Conservation (phyloP, 1,284 basidiomycete genomes). For the Papiliotrema flavescens region DNA sequence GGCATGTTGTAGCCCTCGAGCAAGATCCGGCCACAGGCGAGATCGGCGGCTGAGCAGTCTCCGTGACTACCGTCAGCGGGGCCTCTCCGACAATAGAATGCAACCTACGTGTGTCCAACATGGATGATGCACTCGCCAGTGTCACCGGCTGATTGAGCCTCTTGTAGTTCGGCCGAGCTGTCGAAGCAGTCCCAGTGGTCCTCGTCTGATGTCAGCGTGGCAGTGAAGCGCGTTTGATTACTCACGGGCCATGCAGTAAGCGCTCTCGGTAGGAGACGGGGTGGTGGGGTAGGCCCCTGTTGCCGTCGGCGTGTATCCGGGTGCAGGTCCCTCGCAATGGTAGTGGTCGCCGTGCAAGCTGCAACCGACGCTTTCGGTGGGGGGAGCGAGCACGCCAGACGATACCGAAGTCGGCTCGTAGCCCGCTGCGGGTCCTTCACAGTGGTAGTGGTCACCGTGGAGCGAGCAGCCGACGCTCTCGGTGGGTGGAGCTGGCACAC, state of each 20-base stretch:
- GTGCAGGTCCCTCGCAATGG: constrained; percentile 24
- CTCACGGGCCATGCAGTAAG: constrained; percentile 27
- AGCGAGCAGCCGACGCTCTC: constrained; percentile 17
- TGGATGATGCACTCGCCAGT: constrained; percentile 35
- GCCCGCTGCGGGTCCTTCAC: constrained; percentile 17
- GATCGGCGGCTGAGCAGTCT: constrained; percentile 45
- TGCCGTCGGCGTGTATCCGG: constrained; percentile 13
- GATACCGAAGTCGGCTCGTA: neutral
- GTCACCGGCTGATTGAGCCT: constrained; percentile 11
- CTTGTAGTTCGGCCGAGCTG: constrained; percentile 12
- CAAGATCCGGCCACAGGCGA: constrained; percentile 40
- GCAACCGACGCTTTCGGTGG: constrained; percentile 17
- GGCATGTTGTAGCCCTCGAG: constrained; percentile 43
- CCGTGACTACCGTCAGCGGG: constrained; percentile 33
- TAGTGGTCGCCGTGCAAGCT: constrained; percentile 23
- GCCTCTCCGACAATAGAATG: neutral
- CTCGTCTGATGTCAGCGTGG: constrained; percentile 14
- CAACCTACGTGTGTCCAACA: constrained; percentile 24
- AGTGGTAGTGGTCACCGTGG: constrained; percentile 28
- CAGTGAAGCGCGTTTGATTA: neutral
- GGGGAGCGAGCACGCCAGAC: neutral
- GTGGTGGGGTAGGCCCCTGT: constrained; percentile 5
- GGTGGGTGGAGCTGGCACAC: neutral
- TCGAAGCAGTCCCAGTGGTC: constrained; percentile 36
- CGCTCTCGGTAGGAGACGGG: constrained; percentile 26